Evolutionary conservation across 1,284 basidiomycete genomes (phyloP), one percentile per base, ranked within the genome.

Genomic region (Malassezia arunalokei): DNA sequence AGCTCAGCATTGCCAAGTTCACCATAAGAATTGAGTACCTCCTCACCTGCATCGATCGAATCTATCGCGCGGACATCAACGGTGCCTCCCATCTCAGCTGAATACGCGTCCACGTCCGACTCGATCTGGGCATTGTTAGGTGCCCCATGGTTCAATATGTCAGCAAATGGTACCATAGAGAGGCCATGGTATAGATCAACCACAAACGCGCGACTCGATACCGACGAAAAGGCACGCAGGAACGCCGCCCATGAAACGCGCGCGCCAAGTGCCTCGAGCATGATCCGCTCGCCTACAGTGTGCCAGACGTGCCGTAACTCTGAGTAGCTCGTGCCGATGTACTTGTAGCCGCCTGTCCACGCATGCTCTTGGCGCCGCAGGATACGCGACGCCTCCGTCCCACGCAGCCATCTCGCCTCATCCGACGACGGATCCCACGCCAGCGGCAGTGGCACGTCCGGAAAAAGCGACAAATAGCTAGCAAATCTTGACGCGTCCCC

Each of bases 21-120:
- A 3, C 68, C 68, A 49, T 71, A 71, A 9, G 61, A 60, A 56
- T 69, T 71, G 51, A 58, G 62, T 8, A 56, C 43, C 42, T 70
- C 64, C 1, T 57, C 52, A 5, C 47, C 49, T 3, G 42, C 4
- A 0, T 41, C 20, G 29, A 60, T 40, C 1, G 51, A 17, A 8
- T 29, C 20, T 6, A 55, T 40, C 5, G 57, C 58, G 6, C 64
- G 58, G 48, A 71, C 58, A 41, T 67, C 64, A 20, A 70, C 58
- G 0, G 65, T 65, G 43, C 64, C 59, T 14, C 3, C 39, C 33
- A 9, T 6, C 15, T 12, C 15, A 15, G 11, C 15, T 11, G 11
- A 11, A 15, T 51, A 20, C 2, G 33, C 32, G 6, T 17, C 40
- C 27, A 8, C 39, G 45, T 71, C 65, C 15, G 60, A 56, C 35